Evolutionary conservation across 768 basidiomycete genomes (phyloP).

Genomic region (Dentipellis fragilis): DNA sequence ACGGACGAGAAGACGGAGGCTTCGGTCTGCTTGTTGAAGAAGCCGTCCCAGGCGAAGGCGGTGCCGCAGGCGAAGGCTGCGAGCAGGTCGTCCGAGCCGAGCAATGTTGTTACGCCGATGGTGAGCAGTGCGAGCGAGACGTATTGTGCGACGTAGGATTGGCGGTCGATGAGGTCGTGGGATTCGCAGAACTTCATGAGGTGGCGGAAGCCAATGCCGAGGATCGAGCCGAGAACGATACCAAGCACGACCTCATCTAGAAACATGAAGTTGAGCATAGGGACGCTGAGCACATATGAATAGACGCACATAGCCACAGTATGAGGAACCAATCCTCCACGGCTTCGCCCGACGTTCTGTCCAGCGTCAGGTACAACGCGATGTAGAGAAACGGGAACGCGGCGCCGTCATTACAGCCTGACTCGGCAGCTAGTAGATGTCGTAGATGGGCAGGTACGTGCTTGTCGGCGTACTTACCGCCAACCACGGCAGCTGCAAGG

Average conservation of each 20-base stretch:
- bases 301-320: conserved; percentile 73
- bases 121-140: conserved; percentile 75
- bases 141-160: conserved; percentile 92
- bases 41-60: conserved; percentile 95
- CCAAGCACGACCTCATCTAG: conserved; percentile 78
- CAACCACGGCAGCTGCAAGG: conserved; percentile 83
- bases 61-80: conserved; percentile 93
- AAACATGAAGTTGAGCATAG: conserved; percentile 5
- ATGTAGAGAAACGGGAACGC: conserved; percentile 92
- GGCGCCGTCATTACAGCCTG: conserved; percentile 94
- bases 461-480: conserved; percentile 96
- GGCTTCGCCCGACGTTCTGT: conserved; percentile 49
- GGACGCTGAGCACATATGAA: neutral
- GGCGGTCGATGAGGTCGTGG: conserved; percentile 81
- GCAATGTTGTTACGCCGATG: conserved; percentile 73
- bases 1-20: conserved; percentile 94
- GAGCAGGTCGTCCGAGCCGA: conserved; percentile 90
- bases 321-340: conserved; percentile 81
- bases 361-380: conserved; percentile 77
- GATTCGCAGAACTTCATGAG: conserved; percentile 90
- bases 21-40: conserved; percentile 89
- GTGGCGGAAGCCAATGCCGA: conserved; percentile 77
- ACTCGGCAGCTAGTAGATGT: conserved; percentile 59
- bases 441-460: conserved; percentile 84
- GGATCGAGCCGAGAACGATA: conserved; percentile 56